These are phyloP conservation scores for Candida corydali DNA, from an alignment of 805 yeast species.

Conservation along the genomic window DNA sequence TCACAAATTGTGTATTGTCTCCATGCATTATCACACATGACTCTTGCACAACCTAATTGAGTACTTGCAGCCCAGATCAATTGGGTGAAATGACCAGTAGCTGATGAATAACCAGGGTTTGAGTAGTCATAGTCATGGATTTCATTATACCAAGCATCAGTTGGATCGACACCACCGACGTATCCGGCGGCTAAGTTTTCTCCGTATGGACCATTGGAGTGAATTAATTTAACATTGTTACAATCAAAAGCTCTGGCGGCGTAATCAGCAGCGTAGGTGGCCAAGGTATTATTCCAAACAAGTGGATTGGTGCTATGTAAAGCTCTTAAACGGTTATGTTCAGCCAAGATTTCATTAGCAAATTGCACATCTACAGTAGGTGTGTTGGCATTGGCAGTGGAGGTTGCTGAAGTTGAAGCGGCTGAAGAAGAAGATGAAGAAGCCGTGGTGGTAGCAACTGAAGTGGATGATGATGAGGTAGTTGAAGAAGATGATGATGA, in stretches of 20 bases:
- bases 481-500: constrained; percentile 8
- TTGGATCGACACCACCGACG: constrained; percentile 51
- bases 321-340: constrained; percentile 36
- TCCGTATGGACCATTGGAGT: constrained; percentile 67
- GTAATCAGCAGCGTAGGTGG: constrained; percentile 36
- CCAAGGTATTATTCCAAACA: constrained; percentile 30
- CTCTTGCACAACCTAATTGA: constrained; percentile 63
- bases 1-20: constrained; percentile 68
- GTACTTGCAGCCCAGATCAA: constrained; percentile 62
- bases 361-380: constrained; percentile 14
- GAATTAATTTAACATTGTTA: constrained; percentile 55
- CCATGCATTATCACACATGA: constrained; percentile 45
- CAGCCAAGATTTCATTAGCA: constrained; percentile 27
- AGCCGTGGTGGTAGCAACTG: constrained; percentile 8
- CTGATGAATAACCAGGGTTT: constrained; percentile 46
- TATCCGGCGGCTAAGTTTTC: constrained; percentile 75
- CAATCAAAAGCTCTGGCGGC: constrained; percentile 53
- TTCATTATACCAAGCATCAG: constrained; percentile 74
- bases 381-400: constrained; percentile 11
- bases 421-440: constrained; percentile 9
- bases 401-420: constrained; percentile 9
- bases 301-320: constrained; percentile 28
- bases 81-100: constrained; percentile 79
- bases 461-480: constrained; percentile 8
- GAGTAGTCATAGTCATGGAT: constrained; percentile 50